Base-by-base conservation (phyloP, 1,284 basidiomycete species). In the Coniferiporia sulphurascens region DNA sequence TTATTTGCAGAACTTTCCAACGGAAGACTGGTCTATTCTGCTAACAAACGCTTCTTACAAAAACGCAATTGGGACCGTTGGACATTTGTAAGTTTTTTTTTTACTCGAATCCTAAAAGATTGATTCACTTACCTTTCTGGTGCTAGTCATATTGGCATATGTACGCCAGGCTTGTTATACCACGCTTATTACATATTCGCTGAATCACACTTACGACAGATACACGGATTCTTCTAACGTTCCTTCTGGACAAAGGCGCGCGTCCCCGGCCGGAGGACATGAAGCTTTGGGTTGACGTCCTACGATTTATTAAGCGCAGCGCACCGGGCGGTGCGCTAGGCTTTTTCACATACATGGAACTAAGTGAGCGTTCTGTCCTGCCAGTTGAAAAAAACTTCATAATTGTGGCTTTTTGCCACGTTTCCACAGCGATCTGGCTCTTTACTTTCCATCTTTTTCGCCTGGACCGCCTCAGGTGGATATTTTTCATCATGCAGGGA, bases 341-440 rank as follows among this genome's bases (percentile, higher is more conserved):
- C 19, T 85, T 85, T 73, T 85, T 86, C 74, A 85, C 83, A 3
- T 86, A 86, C 68, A 78, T 78, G 72, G 84, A 85, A 64, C 75
- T 85, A 35, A 77, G 78, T 79, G 5, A 27, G 58, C 60, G 77
- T 74, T n/a, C 9, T 27, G 46, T 46, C 32, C 10, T 36, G 27
- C 27, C 27, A 5, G 27, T 27, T 27, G 1, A 15, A 9, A 55
- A 17, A 22, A 1, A 22, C 50, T 35, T 43, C 65, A 41, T 60
- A 34, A 57, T 48, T 55, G 15, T 13, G 15, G 21, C 15, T 34
- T 32, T 9, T 44, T 52, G 8, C 48, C 32, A 41, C 19, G 9
- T 22, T 19, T 60, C 17, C 46, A 41, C 49, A 80, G 78, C 72
- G 17, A 76, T 80, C n/a, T 82, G 80, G 79, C 66, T 81, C 10